Base-by-base conservation (phyloP, 2,329 filamentous ascomycete genomes). In the Botrytis deweyae region DNA sequence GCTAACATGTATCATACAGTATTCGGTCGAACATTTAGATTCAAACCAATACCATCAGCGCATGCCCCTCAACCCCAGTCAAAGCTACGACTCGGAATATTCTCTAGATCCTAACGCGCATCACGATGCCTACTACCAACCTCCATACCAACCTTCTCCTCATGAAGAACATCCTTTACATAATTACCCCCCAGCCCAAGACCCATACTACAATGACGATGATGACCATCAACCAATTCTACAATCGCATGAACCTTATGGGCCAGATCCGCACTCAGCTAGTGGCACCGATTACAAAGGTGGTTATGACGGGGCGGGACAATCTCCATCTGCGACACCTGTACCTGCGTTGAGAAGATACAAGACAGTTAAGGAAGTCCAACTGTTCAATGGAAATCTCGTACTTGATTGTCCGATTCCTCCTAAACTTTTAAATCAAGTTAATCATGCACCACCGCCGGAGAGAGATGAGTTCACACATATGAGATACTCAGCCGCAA, bases 351-450 rank as follows among this genome's bases (percentile, higher is more conserved):
- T 98, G 78, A 92, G 93, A 82, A 89, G 96, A 82, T 98, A 94
- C 93, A 99, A 98, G 87, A 99, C 96, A 0, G 95, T 99, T 67
- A 99, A 98, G 84, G 94, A 98, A 85, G 95, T 99, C n/a, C 91
- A 97, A 79, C 84, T 99, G 71, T 99, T 97, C 86, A 92, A 97
- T 78, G 96, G 96, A 76, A 99, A 99, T 83, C 88, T 99, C 79
- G 95, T 99, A 55, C 90, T 99, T 5, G 96, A 99, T 83, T 99
- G 96, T 81, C 96, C 96, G 0, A 93, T 99, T 74, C 95, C 96
- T 0, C 95, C 96, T 0, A 90, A 91, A 79, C 86, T 99, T 62
- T 85, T 99, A 63, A 95, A 92, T 80, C 74, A 76, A 74, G 76
- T 81, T 12, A 76, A 75, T 7, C 80, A 81, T 76, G 80, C 79